phyloP scores from a whole-genome alignment of 1,139 yeast species.

The Suhomyces guaymorum region DNA sequence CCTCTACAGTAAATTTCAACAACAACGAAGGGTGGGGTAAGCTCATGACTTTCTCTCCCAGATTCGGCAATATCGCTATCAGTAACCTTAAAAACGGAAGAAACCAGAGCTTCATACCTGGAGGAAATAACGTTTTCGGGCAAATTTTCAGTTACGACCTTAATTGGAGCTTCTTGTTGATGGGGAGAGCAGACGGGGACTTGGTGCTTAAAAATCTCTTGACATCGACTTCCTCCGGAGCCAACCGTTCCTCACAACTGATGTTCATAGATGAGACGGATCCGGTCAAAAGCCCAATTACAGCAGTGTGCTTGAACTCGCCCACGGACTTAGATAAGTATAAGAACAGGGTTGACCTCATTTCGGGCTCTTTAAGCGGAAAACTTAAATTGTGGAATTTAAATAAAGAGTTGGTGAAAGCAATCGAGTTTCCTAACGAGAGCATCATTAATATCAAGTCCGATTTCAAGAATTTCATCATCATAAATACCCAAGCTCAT shows the following conservation, averaged over 20 bases:
- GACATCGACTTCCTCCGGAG: slow-evolving; percentile 34
- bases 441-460: slow-evolving; percentile 27
- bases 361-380: slow-evolving; percentile 31
- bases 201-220: slow-evolving; percentile 34
- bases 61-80: slow-evolving; percentile 38
- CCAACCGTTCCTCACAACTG: slow-evolving; percentile 25
- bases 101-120: slow-evolving; percentile 44
- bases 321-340: slow-evolving; percentile 24
- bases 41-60: slow-evolving; percentile 34
- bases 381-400: slow-evolving; percentile 30
- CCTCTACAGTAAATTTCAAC: slow-evolving; percentile 36
- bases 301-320: slow-evolving; percentile 25
- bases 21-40: slow-evolving; percentile 40
- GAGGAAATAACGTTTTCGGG: slow-evolving; percentile 29
- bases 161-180: slow-evolving; percentile 38
- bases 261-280: slow-evolving; percentile 17
- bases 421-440: slow-evolving; percentile 19
- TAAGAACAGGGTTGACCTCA: slow-evolving; percentile 27
- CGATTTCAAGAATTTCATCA: slow-evolving; percentile 32
- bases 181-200: slow-evolving; percentile 33
- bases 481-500: slow-evolving; percentile 23
- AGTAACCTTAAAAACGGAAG: slow-evolving; percentile 45
- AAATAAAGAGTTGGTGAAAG: slow-evolving; percentile 23
- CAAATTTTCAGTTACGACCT: slow-evolving; percentile 26
- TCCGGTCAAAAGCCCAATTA: slow-evolving; percentile 16